Percentiles rank a stretch among this genome's conserved stretches.
These are phyloP conservation scores for Eutrema yunnanense DNA, from an alignment of 345 rosid species.

Conservation along the genomic window DNA sequence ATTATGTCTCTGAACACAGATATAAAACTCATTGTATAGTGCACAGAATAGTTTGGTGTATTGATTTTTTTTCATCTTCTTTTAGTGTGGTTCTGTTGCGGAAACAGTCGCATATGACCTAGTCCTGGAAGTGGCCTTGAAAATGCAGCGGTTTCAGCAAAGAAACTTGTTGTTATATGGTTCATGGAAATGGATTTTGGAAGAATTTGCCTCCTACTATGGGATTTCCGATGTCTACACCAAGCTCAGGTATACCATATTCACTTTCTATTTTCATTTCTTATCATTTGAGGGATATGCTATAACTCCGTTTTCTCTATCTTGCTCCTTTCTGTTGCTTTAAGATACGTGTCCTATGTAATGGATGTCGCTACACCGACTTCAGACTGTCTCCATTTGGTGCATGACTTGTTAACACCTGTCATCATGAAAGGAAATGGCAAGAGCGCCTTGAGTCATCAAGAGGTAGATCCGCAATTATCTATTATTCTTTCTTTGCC, in stretches of 20 bases:
- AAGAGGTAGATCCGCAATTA: conserved; percentile 58
- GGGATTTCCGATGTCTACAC: conserved; percentile 90
- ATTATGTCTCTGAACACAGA: conserved; percentile 6
- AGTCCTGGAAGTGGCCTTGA: conserved; percentile 85
- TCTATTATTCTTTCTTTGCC: neutral
- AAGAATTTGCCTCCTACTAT: conserved; percentile 87
- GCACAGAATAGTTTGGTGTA: neutral
- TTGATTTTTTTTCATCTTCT: conserved; percentile 18
- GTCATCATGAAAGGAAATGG: conserved; percentile 81
- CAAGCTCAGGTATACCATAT: conserved; percentile 60
- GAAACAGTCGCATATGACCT: conserved; percentile 98
- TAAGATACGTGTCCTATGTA: conserved; percentile 86
- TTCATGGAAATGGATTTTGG: conserved; percentile 96
- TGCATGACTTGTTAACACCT: conserved; percentile 73
- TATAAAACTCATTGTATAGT: neutral
- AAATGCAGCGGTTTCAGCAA: conserved; percentile 82
- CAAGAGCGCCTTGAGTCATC: conserved; percentile 86
- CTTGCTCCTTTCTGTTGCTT: conserved; percentile 15
- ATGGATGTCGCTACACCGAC: conserved; percentile 99
- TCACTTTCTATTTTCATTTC: neutral
- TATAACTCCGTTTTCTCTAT: neutral
- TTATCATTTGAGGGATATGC: conserved; percentile 4
- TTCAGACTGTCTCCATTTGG: conserved; percentile 86
- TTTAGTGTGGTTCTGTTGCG: conserved; percentile 89
- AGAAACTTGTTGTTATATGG: conserved; percentile 73